Conservation (phyloP, 768 basidiomycete species). For the Galerina marginata region DNA sequence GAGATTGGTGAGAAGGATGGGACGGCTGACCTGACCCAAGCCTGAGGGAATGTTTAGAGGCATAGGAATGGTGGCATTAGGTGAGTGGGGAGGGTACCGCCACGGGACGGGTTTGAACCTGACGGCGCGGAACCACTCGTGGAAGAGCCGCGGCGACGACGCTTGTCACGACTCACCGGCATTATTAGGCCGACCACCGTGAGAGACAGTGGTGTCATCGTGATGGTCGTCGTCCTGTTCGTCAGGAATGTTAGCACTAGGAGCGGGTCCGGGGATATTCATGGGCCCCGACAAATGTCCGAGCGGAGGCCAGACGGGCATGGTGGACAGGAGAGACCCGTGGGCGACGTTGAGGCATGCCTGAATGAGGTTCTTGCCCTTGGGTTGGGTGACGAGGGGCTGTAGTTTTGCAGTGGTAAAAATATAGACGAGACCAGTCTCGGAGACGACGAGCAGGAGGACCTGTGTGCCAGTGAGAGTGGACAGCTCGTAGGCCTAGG, state of each 20-base stretch:
- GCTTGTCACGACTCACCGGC: conserved; percentile 54
- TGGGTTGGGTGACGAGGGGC: conserved; percentile 96
- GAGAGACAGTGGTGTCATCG: conserved; percentile 54
- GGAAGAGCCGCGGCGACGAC: conserved; percentile 70
- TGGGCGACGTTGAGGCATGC: conserved; percentile 95
- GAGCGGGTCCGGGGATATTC: conserved; percentile 49
- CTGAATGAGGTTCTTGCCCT: conserved; percentile 98
- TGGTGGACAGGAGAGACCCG: conserved; percentile 74
- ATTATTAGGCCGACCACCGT: conserved; percentile 50
- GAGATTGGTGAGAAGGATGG: conserved; percentile 33
- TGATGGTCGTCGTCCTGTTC: conserved; percentile 67
- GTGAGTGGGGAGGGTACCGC: conserved; percentile 61
- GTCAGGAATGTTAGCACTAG: conserved; percentile 73
- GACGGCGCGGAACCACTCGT: conserved; percentile 43
- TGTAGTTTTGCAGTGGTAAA: conserved; percentile 98
- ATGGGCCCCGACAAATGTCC: conserved; percentile 64
- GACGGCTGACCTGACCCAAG: conserved; percentile 37
- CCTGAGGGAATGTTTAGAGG: conserved; percentile 58
- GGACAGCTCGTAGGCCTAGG: conserved; percentile 95
- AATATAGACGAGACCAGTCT: conserved; percentile 98
- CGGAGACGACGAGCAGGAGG: conserved; percentile 94
- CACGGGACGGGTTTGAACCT: conserved; percentile 37
- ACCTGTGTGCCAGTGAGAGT: conserved; percentile 98
- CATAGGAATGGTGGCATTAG: conserved; percentile 62
- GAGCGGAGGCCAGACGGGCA: conserved; percentile 75